These are phyloP conservation scores for Daldinia childiae DNA, from an alignment of 495 filamentous ascomycete species.

Conservation along the genomic window DNA sequence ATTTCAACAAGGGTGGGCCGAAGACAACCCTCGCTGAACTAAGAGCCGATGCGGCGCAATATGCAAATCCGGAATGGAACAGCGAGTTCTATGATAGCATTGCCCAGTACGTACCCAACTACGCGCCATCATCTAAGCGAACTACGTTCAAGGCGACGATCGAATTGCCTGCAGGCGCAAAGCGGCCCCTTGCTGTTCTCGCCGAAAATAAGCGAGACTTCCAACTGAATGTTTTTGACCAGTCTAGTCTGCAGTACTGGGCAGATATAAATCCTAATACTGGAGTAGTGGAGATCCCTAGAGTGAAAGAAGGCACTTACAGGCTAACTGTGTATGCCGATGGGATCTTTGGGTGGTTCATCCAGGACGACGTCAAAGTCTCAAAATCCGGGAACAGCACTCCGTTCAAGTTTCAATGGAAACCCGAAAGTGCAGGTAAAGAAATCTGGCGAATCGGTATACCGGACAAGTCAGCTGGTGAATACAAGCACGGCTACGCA, in stretches of 20 bases:
- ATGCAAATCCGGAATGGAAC: slow-evolving; percentile 60
- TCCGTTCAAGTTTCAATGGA: slow-evolving; percentile 51
- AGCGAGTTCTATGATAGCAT: slow-evolving; percentile 64
- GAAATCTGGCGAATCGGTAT: slow-evolving; percentile 66
- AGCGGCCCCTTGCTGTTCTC: slow-evolving; percentile 59
- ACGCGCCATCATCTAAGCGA: slow-evolving; percentile 54
- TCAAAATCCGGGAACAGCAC: slow-evolving; percentile 7
- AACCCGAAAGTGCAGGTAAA: slow-evolving; percentile 58
- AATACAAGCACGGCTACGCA: slow-evolving; percentile 62
- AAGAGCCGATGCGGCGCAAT: slow-evolving; percentile 55
- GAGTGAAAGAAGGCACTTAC: slow-evolving; percentile 61
- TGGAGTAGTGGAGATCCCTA: slow-evolving; percentile 57
- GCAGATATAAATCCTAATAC: slow-evolving; percentile 53
- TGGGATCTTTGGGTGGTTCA: slow-evolving; percentile 63
- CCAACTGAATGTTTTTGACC: slow-evolving; percentile 62
- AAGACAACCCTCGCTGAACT: slow-evolving; percentile 52
- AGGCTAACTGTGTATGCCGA: slow-evolving; percentile 65
- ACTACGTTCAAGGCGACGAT: slow-evolving; percentile 56
- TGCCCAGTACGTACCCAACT: slow-evolving; percentile 61
- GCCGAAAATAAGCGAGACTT: slow-evolving; percentile 60
- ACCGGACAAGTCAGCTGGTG: slow-evolving; percentile 64
- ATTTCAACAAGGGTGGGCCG: slow-evolving; percentile 62
- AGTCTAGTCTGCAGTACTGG: slow-evolving; percentile 64
- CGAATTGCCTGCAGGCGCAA: slow-evolving; percentile 56
- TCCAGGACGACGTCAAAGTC: slow-evolving; percentile 55